These are phyloP conservation scores for Colletotrichum incanum DNA, from an alignment of 2,329 filamentous ascomycete genomes.

Conservation along the genomic window DNA sequence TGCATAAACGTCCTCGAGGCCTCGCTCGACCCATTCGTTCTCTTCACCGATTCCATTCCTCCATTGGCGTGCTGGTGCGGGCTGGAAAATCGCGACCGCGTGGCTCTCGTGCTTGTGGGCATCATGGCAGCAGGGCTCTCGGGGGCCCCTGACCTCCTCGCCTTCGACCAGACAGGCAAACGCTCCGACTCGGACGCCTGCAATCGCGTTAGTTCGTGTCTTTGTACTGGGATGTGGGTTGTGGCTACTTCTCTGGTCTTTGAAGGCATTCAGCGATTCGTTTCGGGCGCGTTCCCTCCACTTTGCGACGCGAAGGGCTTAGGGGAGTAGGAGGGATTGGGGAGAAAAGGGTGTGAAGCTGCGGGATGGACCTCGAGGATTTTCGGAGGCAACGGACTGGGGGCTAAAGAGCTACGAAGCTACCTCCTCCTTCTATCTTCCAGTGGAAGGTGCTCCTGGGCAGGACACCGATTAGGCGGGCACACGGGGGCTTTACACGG, in stretches of 20 bases:
- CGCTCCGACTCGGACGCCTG: slow-evolving; percentile 36
- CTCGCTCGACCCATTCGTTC: slow-evolving; percentile 54
- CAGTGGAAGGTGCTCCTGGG: slow-evolving; percentile 1
- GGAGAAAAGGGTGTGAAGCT: slow-evolving; percentile 45
- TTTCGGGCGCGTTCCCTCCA: slow-evolving; percentile 47
- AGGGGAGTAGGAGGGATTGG: slow-evolving; percentile 40
- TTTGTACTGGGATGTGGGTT: not conserved
- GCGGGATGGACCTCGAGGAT: slow-evolving; percentile 44
- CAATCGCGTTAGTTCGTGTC: slow-evolving; percentile 40
- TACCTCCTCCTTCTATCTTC: slow-evolving; percentile 10
- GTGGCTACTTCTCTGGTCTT: slow-evolving; percentile 46
- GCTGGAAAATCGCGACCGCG: slow-evolving; percentile 72
- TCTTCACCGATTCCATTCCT: slow-evolving; percentile 35
- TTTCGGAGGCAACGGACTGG: slow-evolving; percentile 46
- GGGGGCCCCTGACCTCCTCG: slow-evolving; percentile 43
- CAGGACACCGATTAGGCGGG: slow-evolving; percentile 13
- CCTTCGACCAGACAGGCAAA: slow-evolving; percentile 37
- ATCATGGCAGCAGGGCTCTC: slow-evolving; percentile 51
- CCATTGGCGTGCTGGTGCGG: slow-evolving; percentile 58
- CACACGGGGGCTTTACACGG: slow-evolving; percentile 2
- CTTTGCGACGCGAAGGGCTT: slow-evolving; percentile 47
- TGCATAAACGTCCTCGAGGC: slow-evolving; percentile 65
- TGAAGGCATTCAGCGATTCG: slow-evolving; percentile 43
- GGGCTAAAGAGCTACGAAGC: slow-evolving; percentile 44
- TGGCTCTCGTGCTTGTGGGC: slow-evolving; percentile 63